Evolutionary conservation across 1,284 basidiomycete genomes (phyloP).

Genomic region (Cutaneotrichosporon cavernicola): DNA sequence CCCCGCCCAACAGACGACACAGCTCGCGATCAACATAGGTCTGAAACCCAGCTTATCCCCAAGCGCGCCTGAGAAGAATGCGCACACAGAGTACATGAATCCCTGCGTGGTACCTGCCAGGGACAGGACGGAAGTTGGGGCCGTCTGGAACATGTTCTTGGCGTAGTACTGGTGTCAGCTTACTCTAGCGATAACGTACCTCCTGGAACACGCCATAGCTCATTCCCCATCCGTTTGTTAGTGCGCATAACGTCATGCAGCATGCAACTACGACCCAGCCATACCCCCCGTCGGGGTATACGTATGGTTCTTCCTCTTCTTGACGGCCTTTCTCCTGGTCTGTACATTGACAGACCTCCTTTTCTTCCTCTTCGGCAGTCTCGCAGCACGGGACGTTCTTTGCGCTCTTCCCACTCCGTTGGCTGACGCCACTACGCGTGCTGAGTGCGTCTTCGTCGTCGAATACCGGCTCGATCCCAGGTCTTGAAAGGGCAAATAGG

Average conservation of each 20-base stretch:
- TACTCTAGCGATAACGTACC: slow-evolving; percentile 13
- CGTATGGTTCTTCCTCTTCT: slow-evolving; percentile 20
- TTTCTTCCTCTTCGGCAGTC: background rate
- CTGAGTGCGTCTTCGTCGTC: slow-evolving; percentile 1
- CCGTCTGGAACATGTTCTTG: slow-evolving; percentile 22
- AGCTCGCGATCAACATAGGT: slow-evolving; percentile 26
- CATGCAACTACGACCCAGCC: slow-evolving; percentile 43
- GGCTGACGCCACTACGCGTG: no score
- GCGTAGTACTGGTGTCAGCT: slow-evolving; percentile 33
- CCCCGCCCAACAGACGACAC: slow-evolving; percentile 33
- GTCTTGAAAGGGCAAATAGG: background rate
- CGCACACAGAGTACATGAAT: slow-evolving; percentile 12
- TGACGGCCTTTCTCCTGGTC: slow-evolving; percentile 7
- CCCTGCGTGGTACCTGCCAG: slow-evolving; percentile 19
- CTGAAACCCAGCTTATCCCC: slow-evolving; percentile 35
- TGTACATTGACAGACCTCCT: background rate
- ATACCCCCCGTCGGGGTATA: slow-evolving; percentile 50
- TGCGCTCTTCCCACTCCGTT: background rate
- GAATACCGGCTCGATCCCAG: slow-evolving; percentile 7
- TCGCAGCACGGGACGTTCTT: background rate
- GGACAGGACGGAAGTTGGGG: slow-evolving; percentile 29
- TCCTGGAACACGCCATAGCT: slow-evolving; percentile 40
- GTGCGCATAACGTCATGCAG: slow-evolving; percentile 35
- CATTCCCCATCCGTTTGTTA: slow-evolving; percentile 38
- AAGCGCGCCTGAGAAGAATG: slow-evolving; percentile 20